These are phyloP conservation scores for Parastagonospora nodorum DNA, from an alignment of 2,329 filamentous ascomycete genomes.

Conservation along the genomic window DNA sequence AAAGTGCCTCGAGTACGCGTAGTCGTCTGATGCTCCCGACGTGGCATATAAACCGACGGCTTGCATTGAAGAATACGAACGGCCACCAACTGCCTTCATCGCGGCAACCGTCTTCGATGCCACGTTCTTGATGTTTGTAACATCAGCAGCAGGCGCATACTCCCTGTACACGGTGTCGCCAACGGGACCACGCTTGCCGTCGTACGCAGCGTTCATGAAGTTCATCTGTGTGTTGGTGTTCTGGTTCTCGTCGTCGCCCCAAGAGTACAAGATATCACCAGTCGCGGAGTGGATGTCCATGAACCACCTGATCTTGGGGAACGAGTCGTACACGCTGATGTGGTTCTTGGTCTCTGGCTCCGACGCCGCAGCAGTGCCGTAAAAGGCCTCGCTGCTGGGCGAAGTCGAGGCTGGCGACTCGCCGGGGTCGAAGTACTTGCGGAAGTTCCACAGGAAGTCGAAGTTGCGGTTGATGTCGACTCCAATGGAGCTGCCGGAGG, in stretches of 20 bases:
- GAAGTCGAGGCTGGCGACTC: conserved; percentile 49
- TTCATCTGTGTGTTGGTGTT: conserved; percentile 53
- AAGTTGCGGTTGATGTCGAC: conserved; percentile 50
- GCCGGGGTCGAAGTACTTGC: conserved; percentile 50
- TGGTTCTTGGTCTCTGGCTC: conserved; percentile 63
- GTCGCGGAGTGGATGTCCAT: conserved; percentile 63
- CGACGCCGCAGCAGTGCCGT: conserved; percentile 58
- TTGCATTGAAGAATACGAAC: conserved; percentile 39
- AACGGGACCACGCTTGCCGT: conserved; percentile 57
- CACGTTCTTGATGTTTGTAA: conserved; percentile 40
- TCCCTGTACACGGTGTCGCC: conserved; percentile 59
- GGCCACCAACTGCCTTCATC: conserved; percentile 46
- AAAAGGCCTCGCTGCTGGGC: conserved; percentile 56
- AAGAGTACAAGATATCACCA: conserved; percentile 60
- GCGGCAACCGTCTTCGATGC: conserved; percentile 41
- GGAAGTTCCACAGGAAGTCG: conserved; percentile 63
- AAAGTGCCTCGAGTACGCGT: conserved; percentile 46
- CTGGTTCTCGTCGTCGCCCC: conserved; percentile 63
- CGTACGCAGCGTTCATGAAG: conserved; percentile 59
- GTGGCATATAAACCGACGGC: conserved; percentile 47
- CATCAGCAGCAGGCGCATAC: conserved; percentile 46
- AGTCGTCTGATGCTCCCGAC: conserved; percentile 47
- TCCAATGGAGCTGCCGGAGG: conserved; percentile 30
- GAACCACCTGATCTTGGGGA: conserved; percentile 60
- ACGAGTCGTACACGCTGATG: conserved; percentile 58